Evolutionary conservation across 371 early-diverging fungal genomes (phyloP), one percentile per base, ranked within the genome.

Genomic region (Blakeslea trispora): DNA sequence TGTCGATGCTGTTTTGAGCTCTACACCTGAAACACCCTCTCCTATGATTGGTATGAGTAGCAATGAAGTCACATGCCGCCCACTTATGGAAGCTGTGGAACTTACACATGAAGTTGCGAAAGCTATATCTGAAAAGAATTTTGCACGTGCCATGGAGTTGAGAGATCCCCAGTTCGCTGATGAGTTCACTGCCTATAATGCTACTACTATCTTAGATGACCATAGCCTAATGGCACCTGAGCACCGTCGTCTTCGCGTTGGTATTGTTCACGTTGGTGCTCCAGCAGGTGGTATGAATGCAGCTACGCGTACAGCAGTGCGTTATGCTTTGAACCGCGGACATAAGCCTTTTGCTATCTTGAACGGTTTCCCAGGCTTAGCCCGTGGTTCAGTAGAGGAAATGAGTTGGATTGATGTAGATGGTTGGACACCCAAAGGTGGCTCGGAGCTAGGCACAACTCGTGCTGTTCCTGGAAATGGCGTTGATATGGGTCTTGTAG

Each of bases 281-380:
- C 98, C 99, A 23, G 95, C 97, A 8, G 96, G 94, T 53, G 99
- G 99, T 34, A 97, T 99, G 96, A 99, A 99, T 73, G 89, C 96
- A 11, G 98, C 97, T 0, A 93, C 97, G 5, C 88, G 97, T 45
- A 87, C 91, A 3, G 90, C 92, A 6, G 95, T 93, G 17, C 89
- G 96, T 24, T 86, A 91, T 45, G 91, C 92, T 14, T 69, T 94
- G 50, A 91, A 91, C 67, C 85, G 87, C 35, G 96, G 95, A 0
- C 91, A 95, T 62, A 82, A 71, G 0, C 88, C 96, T 13, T 68
- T 94, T 52, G 97, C 79, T 43, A 91, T 99, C 46, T 45, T 15
- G 59, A 95, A 99, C 76, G 99, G 99, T 13, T 97, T 97, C 75
- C 84, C 88, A 13, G 99, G 99, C 21, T 79, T 98, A 43, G 82